A percentile compares a stretch with the other conserved stretches of the same genome.
phyloP scores from a whole-genome alignment of 1,284 basidiomycete genomes.

The Ceratobasidium sp. region DNA sequence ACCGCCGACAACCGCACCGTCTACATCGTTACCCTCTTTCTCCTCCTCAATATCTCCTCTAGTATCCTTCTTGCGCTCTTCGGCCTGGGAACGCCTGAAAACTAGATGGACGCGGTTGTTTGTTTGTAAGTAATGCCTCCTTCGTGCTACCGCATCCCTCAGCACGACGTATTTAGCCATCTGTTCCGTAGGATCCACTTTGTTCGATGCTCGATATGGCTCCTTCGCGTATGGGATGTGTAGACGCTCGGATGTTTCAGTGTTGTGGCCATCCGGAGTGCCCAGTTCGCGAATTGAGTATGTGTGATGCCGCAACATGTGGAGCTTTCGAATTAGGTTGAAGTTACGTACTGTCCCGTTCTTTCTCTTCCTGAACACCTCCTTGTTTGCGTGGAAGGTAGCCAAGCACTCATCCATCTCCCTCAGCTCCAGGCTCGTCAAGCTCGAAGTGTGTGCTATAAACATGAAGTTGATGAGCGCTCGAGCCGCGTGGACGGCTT shows the following conservation, averaged over 20 bases:
- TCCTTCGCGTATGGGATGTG: conserved; percentile 40
- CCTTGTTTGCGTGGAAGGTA: conserved; percentile 43
- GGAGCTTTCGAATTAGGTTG: conserved; percentile 21
- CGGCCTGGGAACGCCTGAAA: neutral
- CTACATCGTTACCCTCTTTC: neutral
- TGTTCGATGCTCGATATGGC: conserved; percentile 40
- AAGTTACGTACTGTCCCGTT: neutral
- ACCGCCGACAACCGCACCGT: too few species aligned
- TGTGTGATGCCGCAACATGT: conserved; percentile 32
- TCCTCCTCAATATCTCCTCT: neutral
- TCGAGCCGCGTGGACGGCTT: neutral
- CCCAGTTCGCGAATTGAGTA: conserved; percentile 31
- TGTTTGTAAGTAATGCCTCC: neutral
- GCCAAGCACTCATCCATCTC: conserved; percentile 39
- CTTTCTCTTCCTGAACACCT: conserved; percentile 34
- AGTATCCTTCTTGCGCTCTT: neutral
- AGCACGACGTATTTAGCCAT: conserved; percentile 33
- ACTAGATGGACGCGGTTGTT: neutral
- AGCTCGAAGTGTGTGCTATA: neutral
- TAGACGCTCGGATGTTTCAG: conserved; percentile 31
- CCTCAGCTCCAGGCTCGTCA: conserved; percentile 13
- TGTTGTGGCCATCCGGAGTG: conserved; percentile 39
- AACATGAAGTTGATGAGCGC: neutral
- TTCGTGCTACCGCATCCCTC: neutral
- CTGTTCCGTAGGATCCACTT: conserved; percentile 8